Conservation (phyloP, 805 yeast genomes). For the Metschnikowia kunwiensis region DNA sequence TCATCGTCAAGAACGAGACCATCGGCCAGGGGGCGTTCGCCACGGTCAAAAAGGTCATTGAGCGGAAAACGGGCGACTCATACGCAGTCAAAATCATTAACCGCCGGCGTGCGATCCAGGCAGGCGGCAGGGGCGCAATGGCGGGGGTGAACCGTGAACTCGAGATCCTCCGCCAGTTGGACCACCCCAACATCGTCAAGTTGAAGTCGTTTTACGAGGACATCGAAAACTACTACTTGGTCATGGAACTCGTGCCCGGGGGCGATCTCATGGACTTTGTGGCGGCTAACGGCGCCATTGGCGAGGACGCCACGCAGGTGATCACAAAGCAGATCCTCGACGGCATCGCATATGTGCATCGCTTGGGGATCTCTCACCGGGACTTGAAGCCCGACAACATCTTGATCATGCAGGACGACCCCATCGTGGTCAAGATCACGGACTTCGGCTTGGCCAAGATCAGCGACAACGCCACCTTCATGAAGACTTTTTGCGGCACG, state of each 20-base stretch:
- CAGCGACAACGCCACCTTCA: slow-evolving; percentile 74
- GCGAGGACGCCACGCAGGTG: slow-evolving; percentile 86
- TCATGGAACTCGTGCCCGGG: slow-evolving; percentile 94
- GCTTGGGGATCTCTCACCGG: slow-evolving; percentile 88
- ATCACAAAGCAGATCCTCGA: slow-evolving; percentile 79
- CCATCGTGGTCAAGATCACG: slow-evolving; percentile 86
- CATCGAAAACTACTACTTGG: slow-evolving; percentile 71
- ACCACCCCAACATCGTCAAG: slow-evolving; percentile 83
- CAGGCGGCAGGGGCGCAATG: slow-evolving; percentile 54
- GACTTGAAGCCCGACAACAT: slow-evolving; percentile 97
- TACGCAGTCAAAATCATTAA: slow-evolving; percentile 90
- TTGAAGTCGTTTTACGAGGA: slow-evolving; percentile 86
- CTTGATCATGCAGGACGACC: slow-evolving; percentile 84
- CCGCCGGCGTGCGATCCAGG: slow-evolving; percentile 67
- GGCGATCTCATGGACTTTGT: slow-evolving; percentile 98
- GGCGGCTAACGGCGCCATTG: slow-evolving; percentile 86
- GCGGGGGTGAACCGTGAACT: slow-evolving; percentile 86
- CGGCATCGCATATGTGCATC: slow-evolving; percentile 86
- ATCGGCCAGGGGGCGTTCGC: slow-evolving; percentile 99
- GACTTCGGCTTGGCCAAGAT: slow-evolving; percentile 96
- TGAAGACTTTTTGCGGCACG: slow-evolving; percentile 98
- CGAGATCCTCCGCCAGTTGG: slow-evolving; percentile 68
- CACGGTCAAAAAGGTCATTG: slow-evolving; percentile 86
- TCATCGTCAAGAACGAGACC: slow-evolving; percentile 75
- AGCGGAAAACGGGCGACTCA: slow-evolving; percentile 77